Evolutionary conservation across 192 early-diverging fungal species (phyloP).

Genomic region (Podila clonocystis): DNA sequence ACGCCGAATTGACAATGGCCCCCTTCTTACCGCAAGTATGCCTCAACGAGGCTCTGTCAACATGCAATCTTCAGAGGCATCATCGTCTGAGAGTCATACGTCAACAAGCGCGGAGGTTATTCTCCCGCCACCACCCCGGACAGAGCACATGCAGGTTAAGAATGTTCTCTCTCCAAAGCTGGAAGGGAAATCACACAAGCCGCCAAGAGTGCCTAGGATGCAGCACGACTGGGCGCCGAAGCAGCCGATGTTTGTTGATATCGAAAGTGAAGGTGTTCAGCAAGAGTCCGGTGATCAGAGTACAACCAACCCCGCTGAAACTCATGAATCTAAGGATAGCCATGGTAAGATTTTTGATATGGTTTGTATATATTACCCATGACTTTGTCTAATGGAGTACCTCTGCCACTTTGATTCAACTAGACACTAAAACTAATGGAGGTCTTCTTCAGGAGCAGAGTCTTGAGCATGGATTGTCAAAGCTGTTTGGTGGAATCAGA

Average conservation of each 20-base stretch:
- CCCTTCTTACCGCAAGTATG: too few relatives aligned
- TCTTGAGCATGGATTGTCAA: neutral
- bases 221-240: neutral
- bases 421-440: neutral
- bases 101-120: neutral
- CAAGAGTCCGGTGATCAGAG: neutral
- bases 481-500: neutral
- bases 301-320: neutral
- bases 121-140: neutral
- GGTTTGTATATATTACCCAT: neutral
- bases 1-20: too few relatives aligned
- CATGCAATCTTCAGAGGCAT: too few relatives aligned
- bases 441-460: neutral
- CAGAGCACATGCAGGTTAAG: neutral
- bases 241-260: neutral
- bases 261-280: neutral
- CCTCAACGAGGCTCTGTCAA: too few relatives aligned
- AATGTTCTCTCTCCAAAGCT: neutral
- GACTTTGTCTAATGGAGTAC: neutral
- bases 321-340: neutral
- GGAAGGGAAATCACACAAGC: neutral
- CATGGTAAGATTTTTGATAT: neutral
- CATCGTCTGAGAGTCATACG: too few relatives aligned
- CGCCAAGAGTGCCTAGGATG: neutral
- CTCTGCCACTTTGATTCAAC: neutral